phyloP scores from a whole-genome alignment of 305 asterid species.

The Fraxinus baroniana region DNA sequence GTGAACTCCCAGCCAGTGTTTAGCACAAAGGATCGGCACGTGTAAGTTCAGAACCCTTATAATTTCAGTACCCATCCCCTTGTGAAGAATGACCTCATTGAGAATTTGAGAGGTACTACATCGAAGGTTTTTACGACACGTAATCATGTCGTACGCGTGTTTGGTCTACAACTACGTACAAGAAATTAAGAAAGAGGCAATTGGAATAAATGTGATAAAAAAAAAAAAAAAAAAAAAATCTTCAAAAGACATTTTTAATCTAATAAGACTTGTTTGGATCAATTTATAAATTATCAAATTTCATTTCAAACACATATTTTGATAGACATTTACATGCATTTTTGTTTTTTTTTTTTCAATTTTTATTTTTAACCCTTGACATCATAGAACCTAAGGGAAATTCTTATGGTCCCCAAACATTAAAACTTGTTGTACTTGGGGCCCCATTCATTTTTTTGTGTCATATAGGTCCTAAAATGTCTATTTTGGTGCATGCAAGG shows the following conservation, averaged over 20 bases:
- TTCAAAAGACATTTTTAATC: neutral
- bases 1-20: conserved; percentile 14
- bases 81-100: neutral
- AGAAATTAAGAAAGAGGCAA: neutral
- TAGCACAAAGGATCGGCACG: conserved; percentile 11
- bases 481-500: neutral
- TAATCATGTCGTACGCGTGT: neutral
- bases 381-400: neutral
- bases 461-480: neutral
- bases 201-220: no score
- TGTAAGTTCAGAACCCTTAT: neutral
- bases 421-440: neutral
- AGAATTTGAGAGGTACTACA: neutral
- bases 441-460: neutral
- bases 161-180: neutral
- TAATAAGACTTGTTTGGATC: neutral
- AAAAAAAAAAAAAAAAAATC: neutral
- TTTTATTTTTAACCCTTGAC: no score
- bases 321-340: neutral
- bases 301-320: neutral
- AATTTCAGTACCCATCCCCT: neutral
- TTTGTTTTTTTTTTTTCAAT: no score
- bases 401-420: neutral
- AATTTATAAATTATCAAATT: no score
- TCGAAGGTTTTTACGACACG: neutral